Evolutionary conservation across 495 filamentous ascomycete genomes (phyloP).

Genomic region (Penicillium lividum): DNA sequence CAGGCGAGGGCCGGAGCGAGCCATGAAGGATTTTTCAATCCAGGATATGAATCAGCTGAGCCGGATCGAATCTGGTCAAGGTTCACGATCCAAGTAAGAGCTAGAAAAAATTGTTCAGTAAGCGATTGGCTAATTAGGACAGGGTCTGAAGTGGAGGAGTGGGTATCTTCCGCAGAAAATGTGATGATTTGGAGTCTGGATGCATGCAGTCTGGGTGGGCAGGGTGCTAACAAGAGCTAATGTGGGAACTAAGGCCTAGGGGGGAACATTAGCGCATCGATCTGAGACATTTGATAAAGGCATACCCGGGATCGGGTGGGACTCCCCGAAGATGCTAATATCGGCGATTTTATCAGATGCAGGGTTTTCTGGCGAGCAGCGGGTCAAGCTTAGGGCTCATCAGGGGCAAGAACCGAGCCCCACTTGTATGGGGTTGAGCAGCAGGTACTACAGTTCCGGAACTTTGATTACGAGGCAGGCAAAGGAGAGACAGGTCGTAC

Average conservation of each 20-base stretch:
- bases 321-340: background rate
- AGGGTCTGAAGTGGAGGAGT: background rate
- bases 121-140: background rate
- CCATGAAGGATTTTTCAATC: background rate
- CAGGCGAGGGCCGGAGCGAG: background rate
- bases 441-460: background rate
- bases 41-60: background rate
- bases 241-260: background rate
- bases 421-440: background rate
- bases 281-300: background rate
- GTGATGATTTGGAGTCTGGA: background rate
- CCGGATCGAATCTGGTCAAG: background rate
- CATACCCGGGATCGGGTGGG: background rate
- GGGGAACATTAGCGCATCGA: background rate
- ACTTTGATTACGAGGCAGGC: background rate
- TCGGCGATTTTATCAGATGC: background rate
- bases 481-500: background rate
- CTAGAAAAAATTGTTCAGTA: background rate
- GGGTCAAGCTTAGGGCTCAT: background rate
- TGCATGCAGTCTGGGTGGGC: background rate
- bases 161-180: slow-evolving; percentile 1
- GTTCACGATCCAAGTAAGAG: background rate
- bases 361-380: background rate
- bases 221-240: background rate
- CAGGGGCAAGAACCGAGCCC: background rate